Base-by-base conservation (phyloP, 148 eudicot species). In the Diospyros kaki region DNA sequence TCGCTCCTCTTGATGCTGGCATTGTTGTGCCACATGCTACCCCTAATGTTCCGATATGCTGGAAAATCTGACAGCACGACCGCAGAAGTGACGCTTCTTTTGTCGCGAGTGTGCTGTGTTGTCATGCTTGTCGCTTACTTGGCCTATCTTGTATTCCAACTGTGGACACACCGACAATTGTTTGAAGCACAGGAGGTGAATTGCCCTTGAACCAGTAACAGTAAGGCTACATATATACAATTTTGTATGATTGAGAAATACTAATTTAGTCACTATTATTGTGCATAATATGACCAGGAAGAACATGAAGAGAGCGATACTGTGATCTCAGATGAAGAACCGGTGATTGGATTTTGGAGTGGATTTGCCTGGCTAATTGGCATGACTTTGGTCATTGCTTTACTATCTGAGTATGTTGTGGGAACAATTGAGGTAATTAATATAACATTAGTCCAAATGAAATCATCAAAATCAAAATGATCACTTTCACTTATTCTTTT, bases 341-440 rank as follows among this genome's bases (percentile, higher is more conserved):
- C 88, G 2, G 83, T 69, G 51, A 78, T 89, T 42, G 80, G 89
- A 18, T 77, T 87, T 78, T 83, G 89, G 89, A 82, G 83, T 77
- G 87, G 86, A 39, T 68, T 86, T 42, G 17, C 54, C 40, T 89
- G 93, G 93, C 71, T 89, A 58, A 41, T 84, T 15, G 79, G 78
- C 71, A 85, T 87, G 90, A 87, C 93, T 9, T 66, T 61, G 2
- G 64, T 71, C 63, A 87, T 87, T 55, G 86, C 91, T 39, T 70
- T 87, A 40, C 73, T 89, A 38, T 89, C 93, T 8, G 89, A 87
- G 69, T 87, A 77, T 75, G 80, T 89, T 73, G 91, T 89, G 72
- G 88, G 85, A 65, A 89, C 93, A 69, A 86, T 89, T 59, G 93
- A 89, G 91, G 93, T 89, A 87, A 48, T 8, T 64, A 14, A 28